Evolutionary conservation across 768 basidiomycete species (phyloP).

Genomic region (Mycena floridula): DNA sequence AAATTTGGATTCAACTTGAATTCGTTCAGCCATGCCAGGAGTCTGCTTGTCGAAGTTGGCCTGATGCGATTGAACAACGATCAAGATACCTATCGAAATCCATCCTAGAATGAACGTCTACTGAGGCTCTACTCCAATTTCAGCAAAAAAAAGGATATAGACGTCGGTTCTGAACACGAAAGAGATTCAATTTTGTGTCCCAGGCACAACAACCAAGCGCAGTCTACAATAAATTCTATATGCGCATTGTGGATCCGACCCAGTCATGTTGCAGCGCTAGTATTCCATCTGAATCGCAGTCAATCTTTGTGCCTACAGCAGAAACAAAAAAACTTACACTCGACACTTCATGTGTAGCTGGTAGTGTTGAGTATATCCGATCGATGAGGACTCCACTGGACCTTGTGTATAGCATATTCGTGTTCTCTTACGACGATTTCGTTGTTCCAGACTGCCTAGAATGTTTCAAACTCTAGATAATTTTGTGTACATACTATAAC

Average conservation of each 20-base stretch:
- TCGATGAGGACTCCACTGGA: slow-evolving; percentile 84
- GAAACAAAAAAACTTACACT: slow-evolving; percentile 48
- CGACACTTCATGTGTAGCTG: slow-evolving; percentile 94
- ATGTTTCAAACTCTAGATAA: too few relatives aligned
- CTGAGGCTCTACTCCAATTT: too few relatives aligned
- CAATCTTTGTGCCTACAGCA: neutral
- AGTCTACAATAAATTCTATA: slow-evolving; percentile 92
- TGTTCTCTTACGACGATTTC: slow-evolving; percentile 73
- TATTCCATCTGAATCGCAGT: slow-evolving; percentile 62
- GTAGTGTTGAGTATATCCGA: slow-evolving; percentile 61
- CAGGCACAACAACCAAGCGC: slow-evolving; percentile 91
- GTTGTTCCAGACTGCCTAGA: slow-evolving; percentile 70
- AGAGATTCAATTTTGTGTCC: slow-evolving; percentile 82
- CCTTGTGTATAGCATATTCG: slow-evolving; percentile 84
- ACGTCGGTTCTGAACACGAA: slow-evolving; percentile 33
- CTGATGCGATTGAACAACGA: too few relatives aligned
- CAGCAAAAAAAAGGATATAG: neutral
- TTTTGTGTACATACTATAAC: too few relatives aligned
- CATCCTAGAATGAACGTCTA: too few relatives aligned
- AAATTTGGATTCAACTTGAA: too few relatives aligned
- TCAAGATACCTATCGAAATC: too few relatives aligned
- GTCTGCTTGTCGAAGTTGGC: too few relatives aligned
- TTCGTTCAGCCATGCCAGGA: too few relatives aligned
- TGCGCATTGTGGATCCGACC: slow-evolving; percentile 78
- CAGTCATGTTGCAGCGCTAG: slow-evolving; percentile 43